Evolutionary conservation across 495 filamentous ascomycete species (phyloP), one percentile per base, ranked within the genome.

Genomic region (Astrocystis sublimbata): DNA sequence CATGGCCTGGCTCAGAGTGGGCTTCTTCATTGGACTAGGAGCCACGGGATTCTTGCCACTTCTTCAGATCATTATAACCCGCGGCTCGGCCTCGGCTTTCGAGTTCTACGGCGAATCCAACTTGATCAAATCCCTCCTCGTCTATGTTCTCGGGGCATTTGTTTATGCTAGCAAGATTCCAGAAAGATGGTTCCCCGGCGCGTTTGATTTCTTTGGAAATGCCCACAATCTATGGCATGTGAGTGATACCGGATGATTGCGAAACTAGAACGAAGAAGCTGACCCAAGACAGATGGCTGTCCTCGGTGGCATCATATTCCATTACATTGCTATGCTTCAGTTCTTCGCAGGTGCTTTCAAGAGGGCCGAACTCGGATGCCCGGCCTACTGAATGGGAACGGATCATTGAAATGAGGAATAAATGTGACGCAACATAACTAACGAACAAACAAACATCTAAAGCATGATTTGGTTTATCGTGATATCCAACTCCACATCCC

Each of bases 171-270:
- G 88, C 68, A 92, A 97, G 72, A 80, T 98, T 7, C 94, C 94
- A 33, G 94, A 99, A 78, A 83, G 92, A 54, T 99, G 91, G 90
- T 88, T 81, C 65, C 96, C 93, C 0, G 94, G 94, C 41, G 83
- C 85, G 67, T 97, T 98, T 65, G 94, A 99, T 73, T 99, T 96
- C 74, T 78, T 94, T 31, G 96, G 96, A 26, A 92, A 90, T 51
- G 92, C 89, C 72, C 94, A 99, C 75, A 99, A 99, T 75, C 86
- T 98, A 24, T 99, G 96, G 94, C 94, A 99, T 75, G 74, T 96
- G 41, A 70, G 70, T 70, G 53, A 41, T 54, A 40, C 35, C 3
- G 23, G 9, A 24, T 33, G 15, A 36, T 50, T 43, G 21, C 26
- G 36, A 50, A 51, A 38, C 28, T 0, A 45, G 49, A 13, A 38